Conservation (phyloP, 768 basidiomycete species). For the Kwoniella sp. region DNA sequence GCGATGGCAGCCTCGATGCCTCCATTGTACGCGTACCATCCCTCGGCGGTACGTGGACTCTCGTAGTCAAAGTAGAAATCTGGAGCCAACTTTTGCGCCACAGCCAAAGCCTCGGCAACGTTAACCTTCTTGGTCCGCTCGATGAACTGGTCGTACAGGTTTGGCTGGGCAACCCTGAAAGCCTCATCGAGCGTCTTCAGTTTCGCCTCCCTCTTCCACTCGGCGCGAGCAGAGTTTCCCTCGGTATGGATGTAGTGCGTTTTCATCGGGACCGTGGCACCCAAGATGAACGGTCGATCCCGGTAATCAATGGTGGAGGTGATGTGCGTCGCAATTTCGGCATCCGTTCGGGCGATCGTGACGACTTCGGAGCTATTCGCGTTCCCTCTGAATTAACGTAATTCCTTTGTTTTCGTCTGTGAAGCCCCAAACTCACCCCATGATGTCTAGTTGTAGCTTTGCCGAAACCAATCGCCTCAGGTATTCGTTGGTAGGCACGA, state of each 20-base stretch:
- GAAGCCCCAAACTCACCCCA: slow-evolving; percentile 74
- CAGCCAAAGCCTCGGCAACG: slow-evolving; percentile 21
- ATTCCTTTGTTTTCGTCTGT: not conserved
- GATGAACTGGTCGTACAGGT: slow-evolving; percentile 21
- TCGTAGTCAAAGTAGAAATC: slow-evolving; percentile 31
- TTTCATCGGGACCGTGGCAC: slow-evolving; percentile 51
- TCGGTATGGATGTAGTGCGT: slow-evolving; percentile 63
- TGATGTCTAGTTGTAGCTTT: slow-evolving; percentile 86
- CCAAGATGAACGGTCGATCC: slow-evolving; percentile 68
- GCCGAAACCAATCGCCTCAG: slow-evolving; percentile 79
- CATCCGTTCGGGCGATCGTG: slow-evolving; percentile 87
- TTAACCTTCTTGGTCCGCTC: slow-evolving; percentile 16
- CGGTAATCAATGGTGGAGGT: slow-evolving; percentile 77
- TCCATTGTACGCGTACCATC: slow-evolving; percentile 30
- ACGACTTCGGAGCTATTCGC: slow-evolving; percentile 51
- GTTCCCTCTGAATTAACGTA: slow-evolving; percentile 1
- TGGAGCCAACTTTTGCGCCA: slow-evolving; percentile 23
- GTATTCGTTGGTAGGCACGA: slow-evolving; percentile 87
- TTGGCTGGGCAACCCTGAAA: slow-evolving; percentile 20
- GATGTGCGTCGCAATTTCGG: slow-evolving; percentile 81
- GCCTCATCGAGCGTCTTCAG: slow-evolving; percentile 29
- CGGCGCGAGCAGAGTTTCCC: slow-evolving; percentile 71
- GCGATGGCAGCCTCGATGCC: slow-evolving; percentile 30
- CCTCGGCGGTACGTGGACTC: slow-evolving; percentile 19
- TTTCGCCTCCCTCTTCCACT: slow-evolving; percentile 60